A percentile compares a stretch with the other conserved stretches of the same genome.
These are phyloP conservation scores for Colletotrichum acutatum DNA, from an alignment of 2,329 filamentous ascomycete genomes.

Conservation along the genomic window DNA sequence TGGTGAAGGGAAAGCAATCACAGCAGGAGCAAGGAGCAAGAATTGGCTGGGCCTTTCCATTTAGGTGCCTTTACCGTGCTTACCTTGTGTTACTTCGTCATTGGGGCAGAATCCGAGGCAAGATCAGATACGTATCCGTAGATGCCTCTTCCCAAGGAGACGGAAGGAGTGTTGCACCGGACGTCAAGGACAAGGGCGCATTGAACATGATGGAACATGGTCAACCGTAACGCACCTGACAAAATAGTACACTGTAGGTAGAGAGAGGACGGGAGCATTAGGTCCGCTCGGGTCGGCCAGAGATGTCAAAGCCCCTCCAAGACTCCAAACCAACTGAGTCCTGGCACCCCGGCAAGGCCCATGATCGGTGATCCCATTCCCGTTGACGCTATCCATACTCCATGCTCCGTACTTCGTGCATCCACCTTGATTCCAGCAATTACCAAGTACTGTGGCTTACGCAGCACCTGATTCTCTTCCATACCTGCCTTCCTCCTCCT, in stretches of 20 bases:
- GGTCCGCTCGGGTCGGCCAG: slow-evolving; percentile 16
- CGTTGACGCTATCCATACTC: slow-evolving; percentile 4
- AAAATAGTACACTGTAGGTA: background rate
- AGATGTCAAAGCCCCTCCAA: slow-evolving; percentile 20
- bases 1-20: background rate
- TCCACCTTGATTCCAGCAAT: background rate
- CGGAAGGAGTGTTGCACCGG: background rate
- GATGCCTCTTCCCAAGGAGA: background rate
- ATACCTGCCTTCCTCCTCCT: background rate
- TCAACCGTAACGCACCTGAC: background rate
- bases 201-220: slow-evolving; percentile 8
- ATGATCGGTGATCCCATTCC: background rate
- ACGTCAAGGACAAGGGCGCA: background rate
- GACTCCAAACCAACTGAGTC: background rate
- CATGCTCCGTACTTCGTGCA: background rate
- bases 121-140: background rate
- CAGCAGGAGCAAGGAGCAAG: background rate
- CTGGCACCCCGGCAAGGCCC: background rate
- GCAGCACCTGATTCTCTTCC: background rate
- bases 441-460: background rate
- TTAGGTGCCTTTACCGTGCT: too few relatives aligned
- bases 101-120: background rate
- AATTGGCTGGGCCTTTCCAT: background rate
- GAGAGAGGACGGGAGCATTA: slow-evolving; percentile 19
- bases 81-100: background rate